Evolutionary conservation across 2,329 filamentous ascomycete genomes (phyloP), one percentile per base, ranked within the genome.

Genomic region (Alternaria metachromatica): DNA sequence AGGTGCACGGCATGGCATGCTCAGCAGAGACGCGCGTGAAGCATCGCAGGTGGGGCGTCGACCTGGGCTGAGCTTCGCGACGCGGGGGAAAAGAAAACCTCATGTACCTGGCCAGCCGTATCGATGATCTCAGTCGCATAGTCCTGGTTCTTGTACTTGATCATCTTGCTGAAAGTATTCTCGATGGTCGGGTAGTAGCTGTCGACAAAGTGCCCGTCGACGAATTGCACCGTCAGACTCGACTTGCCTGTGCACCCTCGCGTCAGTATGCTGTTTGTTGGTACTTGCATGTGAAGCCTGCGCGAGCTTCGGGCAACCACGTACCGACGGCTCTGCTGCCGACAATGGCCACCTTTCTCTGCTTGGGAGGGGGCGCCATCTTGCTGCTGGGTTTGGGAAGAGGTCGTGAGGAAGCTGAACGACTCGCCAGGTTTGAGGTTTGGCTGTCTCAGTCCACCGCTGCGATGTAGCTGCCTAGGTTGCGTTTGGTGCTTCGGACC

Each of bases 131-230:
- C 96, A 12, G 94, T 97, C 55, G 92, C 90, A 81, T 90, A 99
- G 70, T 98, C 96, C 81, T 97, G 93, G 55, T 92, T 91, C 82
- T 96, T 97, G 81, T 92, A 91, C 74, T 93, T 92, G 80, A 99
- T 97, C 72, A 94, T 90, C 81, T 97, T 97, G 85, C 92, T 96
- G 80, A 99, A 99, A 3, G 95, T 98, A 81, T 98, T 99, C 82
- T 99, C 96, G 76, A 99, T 98, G 44, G 96, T 99, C 37, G 96
- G 96, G 81, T 99, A 99, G 83, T 99, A 99, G 81, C 92, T 96
- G 82, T 99, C 96, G 77, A 99, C 95, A 79, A 99, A 99, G 83
- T 97, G 94, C 67, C 94, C 94, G 80, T 99, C 96, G 78, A 97
- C 95, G 78, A 96, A 98, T 79, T 95, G 95, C 51, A 98, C 96